A percentile compares a stretch with the other conserved stretches of the same genome.
phyloP scores from a whole-genome alignment of 805 yeast genomes.

The Spathaspora hagerdaliae region DNA sequence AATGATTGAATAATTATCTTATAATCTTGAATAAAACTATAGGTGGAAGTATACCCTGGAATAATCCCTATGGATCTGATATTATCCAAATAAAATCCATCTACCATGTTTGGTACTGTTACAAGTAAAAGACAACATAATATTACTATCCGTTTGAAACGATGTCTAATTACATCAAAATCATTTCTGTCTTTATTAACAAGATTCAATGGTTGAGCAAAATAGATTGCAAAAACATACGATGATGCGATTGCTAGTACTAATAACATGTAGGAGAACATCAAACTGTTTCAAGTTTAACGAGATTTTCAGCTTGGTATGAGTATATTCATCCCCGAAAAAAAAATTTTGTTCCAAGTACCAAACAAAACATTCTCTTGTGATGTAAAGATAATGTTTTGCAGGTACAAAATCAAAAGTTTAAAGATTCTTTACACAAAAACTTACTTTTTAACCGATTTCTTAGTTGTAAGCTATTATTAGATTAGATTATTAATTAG shows the following conservation, averaged over 20 bases:
- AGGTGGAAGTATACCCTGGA: constrained; percentile 23
- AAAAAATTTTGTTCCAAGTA: too few species aligned
- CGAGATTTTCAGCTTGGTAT: too few species aligned
- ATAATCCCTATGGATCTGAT: constrained; percentile 27
- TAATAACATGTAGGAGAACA: constrained; percentile 5
- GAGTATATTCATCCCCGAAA: too few species aligned
- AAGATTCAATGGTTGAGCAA: constrained; percentile 19
- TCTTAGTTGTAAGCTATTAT: too few species aligned
- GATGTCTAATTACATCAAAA: constrained; percentile 34
- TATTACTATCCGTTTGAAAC: constrained; percentile 33
- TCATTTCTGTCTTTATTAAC: constrained; percentile 36
- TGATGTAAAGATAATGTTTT: too few species aligned
- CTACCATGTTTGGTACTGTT: constrained; percentile 23
- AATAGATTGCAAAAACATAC: constrained; percentile 44
- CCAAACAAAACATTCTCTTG: too few species aligned
- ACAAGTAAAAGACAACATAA: constrained; percentile 27
- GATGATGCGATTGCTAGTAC: constrained; percentile 36
- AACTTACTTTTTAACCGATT: too few species aligned
- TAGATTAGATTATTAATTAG: too few species aligned
- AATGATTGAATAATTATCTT: constrained; percentile 10
- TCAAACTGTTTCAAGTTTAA: too few species aligned
- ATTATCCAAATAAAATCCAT: constrained; percentile 5
- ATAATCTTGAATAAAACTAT: constrained; percentile 9
- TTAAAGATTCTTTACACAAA: too few species aligned
- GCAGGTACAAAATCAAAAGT: too few species aligned